Percentiles rank a stretch among this genome's conserved stretches.
phyloP scores from a whole-genome alignment of 352 stramenopile genomes.

The Phytophthora agathidicida region DNA sequence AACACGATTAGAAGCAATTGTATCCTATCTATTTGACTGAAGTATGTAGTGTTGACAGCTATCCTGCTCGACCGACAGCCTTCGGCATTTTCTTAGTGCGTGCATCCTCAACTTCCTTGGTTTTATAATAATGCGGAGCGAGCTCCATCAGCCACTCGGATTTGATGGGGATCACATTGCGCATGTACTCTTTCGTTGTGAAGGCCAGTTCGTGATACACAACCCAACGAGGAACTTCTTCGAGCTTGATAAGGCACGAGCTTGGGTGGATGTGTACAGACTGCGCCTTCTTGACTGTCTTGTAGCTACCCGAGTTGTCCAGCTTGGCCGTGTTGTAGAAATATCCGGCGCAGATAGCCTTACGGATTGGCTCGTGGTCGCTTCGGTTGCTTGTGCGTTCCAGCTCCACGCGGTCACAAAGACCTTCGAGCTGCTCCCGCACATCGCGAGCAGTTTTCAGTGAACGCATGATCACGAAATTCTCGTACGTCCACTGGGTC shows the following conservation, averaged over 20 bases:
- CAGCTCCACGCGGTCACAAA: conserved; percentile 99
- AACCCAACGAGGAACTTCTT: conserved; percentile 94
- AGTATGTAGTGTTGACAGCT: too few species aligned
- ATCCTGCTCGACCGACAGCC: conserved; percentile 49
- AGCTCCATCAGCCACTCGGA: conserved; percentile 98
- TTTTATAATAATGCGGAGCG: conserved; percentile 99
- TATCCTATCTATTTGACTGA: conserved; percentile 9
- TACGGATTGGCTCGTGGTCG: conserved; percentile 95
- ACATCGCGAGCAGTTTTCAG: conserved; percentile 99
- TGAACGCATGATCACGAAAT: conserved; percentile 96
- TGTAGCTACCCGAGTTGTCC: conserved; percentile 96
- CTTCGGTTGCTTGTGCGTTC: conserved; percentile 84
- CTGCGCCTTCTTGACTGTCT: conserved; percentile 98
- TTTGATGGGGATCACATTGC: conserved; percentile 96
- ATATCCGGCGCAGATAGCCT: conserved; percentile 98
- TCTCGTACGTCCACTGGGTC: conserved; percentile 96
- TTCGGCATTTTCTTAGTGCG: conserved; percentile 98
- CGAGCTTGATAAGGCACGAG: conserved; percentile 93
- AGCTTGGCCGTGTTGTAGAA: conserved; percentile 99
- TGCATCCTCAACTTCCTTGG: conserved; percentile 96
- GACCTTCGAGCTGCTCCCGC: conserved; percentile 97
- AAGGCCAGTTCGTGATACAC: conserved; percentile 99
- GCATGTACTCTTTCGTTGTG: conserved; percentile 99
- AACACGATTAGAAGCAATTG: too few species aligned
- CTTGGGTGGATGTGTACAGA: conserved; percentile 99